These are phyloP conservation scores for Zygosaccharomyces pseudobailii DNA, from an alignment of 1,139 yeast genomes.

Conservation along the genomic window DNA sequence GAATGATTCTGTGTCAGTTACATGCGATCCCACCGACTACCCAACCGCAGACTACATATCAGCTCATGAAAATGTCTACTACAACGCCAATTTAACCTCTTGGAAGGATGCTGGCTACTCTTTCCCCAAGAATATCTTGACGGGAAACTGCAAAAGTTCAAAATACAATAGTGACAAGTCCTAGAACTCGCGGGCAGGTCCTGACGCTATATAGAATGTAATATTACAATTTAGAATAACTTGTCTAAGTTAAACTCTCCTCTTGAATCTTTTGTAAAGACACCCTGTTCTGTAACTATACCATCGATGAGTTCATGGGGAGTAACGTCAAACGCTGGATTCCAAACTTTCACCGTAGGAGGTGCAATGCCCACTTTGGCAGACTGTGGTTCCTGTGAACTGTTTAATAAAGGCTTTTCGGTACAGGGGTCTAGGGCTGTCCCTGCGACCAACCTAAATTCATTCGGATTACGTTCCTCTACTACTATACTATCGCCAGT, in stretches of 20 bases:
- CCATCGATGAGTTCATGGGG: constrained; percentile 79
- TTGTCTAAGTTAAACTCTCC: constrained; percentile 44
- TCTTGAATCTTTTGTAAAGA: constrained; percentile 40
- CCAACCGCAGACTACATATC: constrained; percentile 75
- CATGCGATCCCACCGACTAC: constrained; percentile 70
- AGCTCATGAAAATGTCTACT: constrained; percentile 57
- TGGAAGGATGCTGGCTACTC: constrained; percentile 66
- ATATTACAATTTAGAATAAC: constrained; percentile 14
- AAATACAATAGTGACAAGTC: constrained; percentile 10
- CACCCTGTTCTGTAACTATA: constrained; percentile 77
- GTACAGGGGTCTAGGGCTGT: constrained; percentile 40
- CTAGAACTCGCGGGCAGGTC: constrained; percentile 1
- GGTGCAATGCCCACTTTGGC: constrained; percentile 81
- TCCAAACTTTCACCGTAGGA: constrained; percentile 83
- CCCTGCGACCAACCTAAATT: constrained; percentile 74
- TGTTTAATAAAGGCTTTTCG: constrained; percentile 34
- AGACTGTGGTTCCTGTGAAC: constrained; percentile 38
- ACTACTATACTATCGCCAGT: constrained; percentile 73
- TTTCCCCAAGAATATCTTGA: constrained; percentile 52
- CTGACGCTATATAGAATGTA: not conserved
- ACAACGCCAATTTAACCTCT: constrained; percentile 55
- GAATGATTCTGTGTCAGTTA: constrained; percentile 42
- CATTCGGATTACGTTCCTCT: constrained; percentile 81
- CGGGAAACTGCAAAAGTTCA: constrained; percentile 41
- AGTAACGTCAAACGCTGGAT: constrained; percentile 94